phyloP scores from a whole-genome alignment of 352 stramenopile genomes.

The Peronospora farinosa region DNA sequence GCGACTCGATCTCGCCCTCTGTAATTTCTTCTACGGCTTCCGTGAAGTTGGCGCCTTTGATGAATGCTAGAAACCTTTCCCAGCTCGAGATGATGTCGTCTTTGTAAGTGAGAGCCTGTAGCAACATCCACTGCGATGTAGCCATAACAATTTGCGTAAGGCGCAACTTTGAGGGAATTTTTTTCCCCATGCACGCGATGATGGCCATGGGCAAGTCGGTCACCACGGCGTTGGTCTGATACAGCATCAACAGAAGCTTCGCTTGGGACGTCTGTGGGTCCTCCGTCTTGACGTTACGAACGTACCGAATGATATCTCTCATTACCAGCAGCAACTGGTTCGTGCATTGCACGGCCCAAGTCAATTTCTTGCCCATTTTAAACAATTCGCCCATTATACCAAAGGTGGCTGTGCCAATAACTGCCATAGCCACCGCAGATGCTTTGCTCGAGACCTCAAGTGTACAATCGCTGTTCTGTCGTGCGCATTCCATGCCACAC shows the following conservation, averaged over 20 bases:
- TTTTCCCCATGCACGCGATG: constrained; percentile 42
- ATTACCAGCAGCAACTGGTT: constrained; percentile 27
- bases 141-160: not conserved
- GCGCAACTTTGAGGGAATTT: constrained; percentile 4
- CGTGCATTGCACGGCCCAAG: constrained; percentile 42
- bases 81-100: constrained; percentile 31
- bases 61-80: constrained; percentile 33
- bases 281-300: constrained; percentile 30
- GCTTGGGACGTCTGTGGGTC: constrained; percentile 43
- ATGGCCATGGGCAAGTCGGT: constrained; percentile 49
- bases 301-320: constrained; percentile 29
- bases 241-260: constrained; percentile 38
- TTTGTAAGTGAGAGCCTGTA: too few species aligned
- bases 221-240: constrained; percentile 52
- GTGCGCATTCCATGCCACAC: constrained; percentile 63
- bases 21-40: constrained; percentile 10
- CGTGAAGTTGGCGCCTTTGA: constrained; percentile 28
- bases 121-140: constrained; percentile 10
- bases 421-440: constrained; percentile 38
- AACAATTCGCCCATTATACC: constrained; percentile 47
- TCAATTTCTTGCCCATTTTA: constrained; percentile 37
- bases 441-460: constrained; percentile 48
- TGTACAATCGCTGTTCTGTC: constrained; percentile 57
- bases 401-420: constrained; percentile 42
- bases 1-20: constrained; percentile 12